Conservation (phyloP, 1,139 yeast genomes). For the Taphrina pruni region DNA sequence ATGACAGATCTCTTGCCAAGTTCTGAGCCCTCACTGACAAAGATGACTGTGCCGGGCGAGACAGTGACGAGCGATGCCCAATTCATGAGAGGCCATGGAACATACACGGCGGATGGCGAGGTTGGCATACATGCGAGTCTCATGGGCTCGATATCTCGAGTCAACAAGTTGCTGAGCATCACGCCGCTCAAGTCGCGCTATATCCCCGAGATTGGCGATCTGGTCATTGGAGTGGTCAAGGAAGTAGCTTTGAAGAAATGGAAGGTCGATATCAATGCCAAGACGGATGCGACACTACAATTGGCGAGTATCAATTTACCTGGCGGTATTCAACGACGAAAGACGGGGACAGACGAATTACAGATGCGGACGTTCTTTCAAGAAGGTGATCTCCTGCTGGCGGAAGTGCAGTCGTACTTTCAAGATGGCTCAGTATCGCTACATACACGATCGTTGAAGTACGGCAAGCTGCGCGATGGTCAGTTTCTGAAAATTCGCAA, state of each 20-base stretch:
- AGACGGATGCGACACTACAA: constrained; percentile 89
- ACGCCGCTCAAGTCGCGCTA: constrained; percentile 72
- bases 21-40: constrained; percentile 28
- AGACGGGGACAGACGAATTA: constrained; percentile 91
- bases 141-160: constrained; percentile 87
- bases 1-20: constrained; percentile 48
- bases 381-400: constrained; percentile 92
- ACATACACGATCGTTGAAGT: constrained; percentile 92
- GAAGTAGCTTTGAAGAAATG: constrained; percentile 94
- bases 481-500: constrained; percentile 80
- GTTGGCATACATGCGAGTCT: constrained; percentile 83
- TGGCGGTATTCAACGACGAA: constrained; percentile 93
- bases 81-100: constrained; percentile 99
- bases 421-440: constrained; percentile 91
- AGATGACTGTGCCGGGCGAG: constrained; percentile 93
- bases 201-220: constrained; percentile 95
- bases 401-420: constrained; percentile 91
- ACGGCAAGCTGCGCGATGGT: constrained; percentile 94
- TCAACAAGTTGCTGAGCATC: constrained; percentile 84
- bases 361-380: constrained; percentile 93
- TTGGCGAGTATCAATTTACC: constrained; percentile 96
- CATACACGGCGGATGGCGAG: constrained; percentile 65
- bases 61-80: constrained; percentile 90
- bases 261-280: constrained; percentile 95
- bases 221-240: constrained; percentile 88